Evolutionary conservation across 345 rosid genomes (phyloP), one percentile per base, ranked within the genome.

Genomic region (Eucalyptus sp.): DNA sequence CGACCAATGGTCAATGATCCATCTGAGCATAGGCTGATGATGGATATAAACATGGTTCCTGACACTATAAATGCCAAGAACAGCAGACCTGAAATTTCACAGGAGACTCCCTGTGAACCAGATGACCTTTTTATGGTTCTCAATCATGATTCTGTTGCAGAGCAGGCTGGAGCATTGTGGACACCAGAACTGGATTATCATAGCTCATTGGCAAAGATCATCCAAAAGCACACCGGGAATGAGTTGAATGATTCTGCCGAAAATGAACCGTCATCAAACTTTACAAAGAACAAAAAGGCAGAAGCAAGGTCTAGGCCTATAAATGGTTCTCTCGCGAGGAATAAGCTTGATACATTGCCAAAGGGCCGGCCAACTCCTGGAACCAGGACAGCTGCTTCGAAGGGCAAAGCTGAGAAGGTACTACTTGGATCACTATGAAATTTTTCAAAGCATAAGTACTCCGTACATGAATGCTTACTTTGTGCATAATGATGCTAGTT

Each of bases 121-220:
- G 99, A 98, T 93, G 99, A 98, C 84, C 98, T 98, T 90, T 95
- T 91, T 91, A 96, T 98, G 98, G 94, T 98, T 90, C 95, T 95
- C 88, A 97, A 95, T 87, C 97, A 96, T 76, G 95, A 95, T 91
- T 92, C 95, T 60, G 93, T 90, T 52, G 91, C 90, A 27, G 94
- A 94, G 56, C 90, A 90, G 85, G 90, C 90, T 66, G 88, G 84
- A 33, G 87, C 92, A 88, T 88, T 94, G 87, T 98, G 99, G 99
- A 94, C 95, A 15, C 98, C 98, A 62, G 98, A 97, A 89, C 91
- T 95, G 89, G 97, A 95, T 90, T 97, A 91, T 46, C 93, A 93
- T 76, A 86, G 91, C 68, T 88, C 93, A 20, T 93, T 91, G 60
- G 91, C 91, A 86, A 95, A 94, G 79, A 91, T 89, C 49, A 91